phyloP scores from a whole-genome alignment of 2,329 filamentous ascomycete species.

The Myriosclerotinia scirpicola region DNA sequence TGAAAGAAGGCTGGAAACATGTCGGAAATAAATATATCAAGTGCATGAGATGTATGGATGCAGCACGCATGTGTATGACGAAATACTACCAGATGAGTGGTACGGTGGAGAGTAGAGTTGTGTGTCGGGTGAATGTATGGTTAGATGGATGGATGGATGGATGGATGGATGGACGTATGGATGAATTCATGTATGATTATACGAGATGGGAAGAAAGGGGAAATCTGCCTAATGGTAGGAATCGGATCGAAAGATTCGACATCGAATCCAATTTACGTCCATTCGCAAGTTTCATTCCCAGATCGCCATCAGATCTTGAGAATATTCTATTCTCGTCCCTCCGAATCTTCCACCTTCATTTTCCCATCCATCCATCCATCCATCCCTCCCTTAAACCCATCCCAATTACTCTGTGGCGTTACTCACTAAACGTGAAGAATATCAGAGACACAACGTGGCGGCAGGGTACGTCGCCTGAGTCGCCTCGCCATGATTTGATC shows the following conservation, averaged over 20 bases:
- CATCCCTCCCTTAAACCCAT: not conserved
- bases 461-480: too few relatives aligned
- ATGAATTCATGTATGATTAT: not conserved
- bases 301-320: not conserved
- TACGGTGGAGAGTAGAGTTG: not conserved
- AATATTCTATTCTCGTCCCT: not conserved
- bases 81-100: not conserved
- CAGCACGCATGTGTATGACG: too few relatives aligned
- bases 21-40: too few relatives aligned
- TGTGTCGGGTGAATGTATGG: not conserved
- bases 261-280: not conserved
- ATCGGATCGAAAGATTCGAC: not conserved
- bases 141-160: not conserved
- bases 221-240: too few relatives aligned
- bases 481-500: constrained; percentile 19
- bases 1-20: too few relatives aligned
- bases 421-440: not conserved
- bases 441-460: constrained; percentile 15
- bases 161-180: not conserved
- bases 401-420: too few relatives aligned
- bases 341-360: not conserved
- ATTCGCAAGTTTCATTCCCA: too few relatives aligned
- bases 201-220: too few relatives aligned
- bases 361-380: not conserved
- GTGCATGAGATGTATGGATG: too few relatives aligned